Evolutionary conservation across 2,329 filamentous ascomycete species (phyloP).

Genomic region (Xylaria sp.): DNA sequence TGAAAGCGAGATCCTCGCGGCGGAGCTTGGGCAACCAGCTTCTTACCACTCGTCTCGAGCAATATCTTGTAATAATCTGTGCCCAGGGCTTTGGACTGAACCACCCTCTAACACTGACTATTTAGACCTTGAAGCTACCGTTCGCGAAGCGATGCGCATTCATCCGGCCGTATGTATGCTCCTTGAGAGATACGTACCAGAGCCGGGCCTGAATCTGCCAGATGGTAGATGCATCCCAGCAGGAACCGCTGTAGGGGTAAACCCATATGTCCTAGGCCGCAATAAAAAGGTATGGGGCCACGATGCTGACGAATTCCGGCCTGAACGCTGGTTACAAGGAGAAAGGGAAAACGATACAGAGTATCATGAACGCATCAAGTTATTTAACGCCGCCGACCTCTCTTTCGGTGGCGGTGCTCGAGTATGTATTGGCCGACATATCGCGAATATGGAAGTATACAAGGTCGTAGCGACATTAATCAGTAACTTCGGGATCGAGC

Average conservation of each 20-base stretch:
- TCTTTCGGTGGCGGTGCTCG: slow-evolving; percentile 53
- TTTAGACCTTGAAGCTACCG: slow-evolving; percentile 16
- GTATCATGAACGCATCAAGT: slow-evolving; percentile 42
- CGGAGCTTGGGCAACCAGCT: slow-evolving; percentile 3
- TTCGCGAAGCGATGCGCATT: slow-evolving; percentile 18
- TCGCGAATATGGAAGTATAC: slow-evolving; percentile 47
- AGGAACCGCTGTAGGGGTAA: slow-evolving; percentile 15
- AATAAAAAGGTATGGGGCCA: slow-evolving; percentile 17
- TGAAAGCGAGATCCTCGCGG: slow-evolving; percentile 16
- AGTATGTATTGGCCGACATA: slow-evolving; percentile 53
- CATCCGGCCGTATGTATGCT: slow-evolving; percentile 8
- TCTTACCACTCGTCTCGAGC: neutral
- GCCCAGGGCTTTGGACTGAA: neutral
- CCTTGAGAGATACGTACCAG: slow-evolving; percentile 20
- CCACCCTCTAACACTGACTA: neutral
- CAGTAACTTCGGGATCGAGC: slow-evolving; percentile 46
- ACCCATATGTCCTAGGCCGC: slow-evolving; percentile 11
- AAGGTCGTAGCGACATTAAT: slow-evolving; percentile 53
- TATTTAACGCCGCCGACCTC: slow-evolving; percentile 48
- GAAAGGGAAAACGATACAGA: slow-evolving; percentile 43
- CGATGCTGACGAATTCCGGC: slow-evolving; percentile 16
- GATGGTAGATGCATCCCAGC: slow-evolving; percentile 14
- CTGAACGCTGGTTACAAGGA: slow-evolving; percentile 17
- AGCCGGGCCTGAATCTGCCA: slow-evolving; percentile 7
- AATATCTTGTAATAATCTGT: neutral